These are phyloP conservation scores for Takakia lepidozioides DNA, from an alignment of 225 moss, liverwort and hornwort genomes.

Conservation along the genomic window DNA sequence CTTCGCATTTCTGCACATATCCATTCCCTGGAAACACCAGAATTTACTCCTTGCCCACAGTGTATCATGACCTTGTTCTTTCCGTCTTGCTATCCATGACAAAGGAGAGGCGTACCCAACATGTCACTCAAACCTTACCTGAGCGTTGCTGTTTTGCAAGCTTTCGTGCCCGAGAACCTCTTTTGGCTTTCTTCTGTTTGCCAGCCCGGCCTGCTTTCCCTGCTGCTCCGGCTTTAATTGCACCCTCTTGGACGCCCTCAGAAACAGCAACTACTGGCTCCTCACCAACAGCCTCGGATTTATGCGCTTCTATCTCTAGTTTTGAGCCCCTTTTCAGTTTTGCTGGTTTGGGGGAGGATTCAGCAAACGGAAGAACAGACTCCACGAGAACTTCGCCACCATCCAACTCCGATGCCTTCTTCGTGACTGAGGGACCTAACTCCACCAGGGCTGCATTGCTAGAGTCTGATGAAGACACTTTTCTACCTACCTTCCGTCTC, in stretches of 20 bases:
- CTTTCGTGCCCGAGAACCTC: slow-evolving; percentile 46
- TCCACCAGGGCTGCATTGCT: not conserved
- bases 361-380: no score
- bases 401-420: no score
- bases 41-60: no score
- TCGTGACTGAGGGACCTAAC: no score
- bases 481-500: slow-evolving; percentile 7
- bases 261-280: slow-evolving; percentile 18
- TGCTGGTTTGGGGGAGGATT: slow-evolving; percentile 1
- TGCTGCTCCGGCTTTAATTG: slow-evolving; percentile 1
- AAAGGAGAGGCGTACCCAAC: no score
- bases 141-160: slow-evolving; percentile 31
- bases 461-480: not conserved
- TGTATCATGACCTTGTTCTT: no score
- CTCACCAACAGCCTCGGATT: slow-evolving; percentile 6
- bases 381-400: no score
- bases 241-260: slow-evolving; percentile 13
- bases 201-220: slow-evolving; percentile 2
- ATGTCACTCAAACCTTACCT: no score
- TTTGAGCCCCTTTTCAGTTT: slow-evolving; percentile 10
- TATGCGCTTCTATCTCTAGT: no score
- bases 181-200: slow-evolving; percentile 27
- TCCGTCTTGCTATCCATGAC: no score
- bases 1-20: slow-evolving; percentile 17
- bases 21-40: no score